A percentile compares a stretch with the other conserved stretches of the same genome.
Evolutionary conservation across 164 flowering plant species (phyloP).

Genomic region (Chloranthus sessilifolius): DNA sequence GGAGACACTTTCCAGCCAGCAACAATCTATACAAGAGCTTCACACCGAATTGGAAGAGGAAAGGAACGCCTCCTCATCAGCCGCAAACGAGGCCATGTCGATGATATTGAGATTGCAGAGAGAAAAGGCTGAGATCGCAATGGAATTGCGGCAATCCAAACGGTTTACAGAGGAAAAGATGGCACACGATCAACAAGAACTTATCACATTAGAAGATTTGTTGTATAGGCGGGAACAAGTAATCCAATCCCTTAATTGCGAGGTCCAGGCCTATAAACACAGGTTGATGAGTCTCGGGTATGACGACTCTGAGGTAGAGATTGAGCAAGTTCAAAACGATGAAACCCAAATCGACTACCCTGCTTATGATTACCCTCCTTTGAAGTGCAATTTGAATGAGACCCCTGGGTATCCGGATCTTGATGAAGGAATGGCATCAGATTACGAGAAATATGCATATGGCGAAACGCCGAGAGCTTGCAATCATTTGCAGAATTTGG

Average conservation of each 20-base stretch:
- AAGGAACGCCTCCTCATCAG: constrained; percentile 82
- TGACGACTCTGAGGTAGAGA: constrained; percentile 66
- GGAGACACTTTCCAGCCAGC: constrained; percentile 70
- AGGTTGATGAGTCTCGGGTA: constrained; percentile 88
- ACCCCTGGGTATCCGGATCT: constrained; percentile 26
- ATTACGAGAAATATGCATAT: constrained; percentile 65
- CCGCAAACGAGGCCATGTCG: constrained; percentile 96
- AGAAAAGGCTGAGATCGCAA: constrained; percentile 86
- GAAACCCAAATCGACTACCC: constrained; percentile 43
- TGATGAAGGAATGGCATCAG: constrained; percentile 38
- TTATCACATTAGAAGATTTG: constrained; percentile 62
- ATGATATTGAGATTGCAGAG: constrained; percentile 95
- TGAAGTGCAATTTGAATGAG: constrained; percentile 58
- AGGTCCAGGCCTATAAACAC: constrained; percentile 81
- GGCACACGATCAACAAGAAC: constrained; percentile 83
- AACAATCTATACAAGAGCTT: constrained; percentile 62
- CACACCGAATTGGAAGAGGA: constrained; percentile 79
- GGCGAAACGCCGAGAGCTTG: constrained; percentile 55
- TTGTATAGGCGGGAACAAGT: constrained; percentile 79
- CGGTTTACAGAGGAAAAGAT: constrained; percentile 89
- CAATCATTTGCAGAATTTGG: constrained; percentile 42
- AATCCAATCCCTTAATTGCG: constrained; percentile 68
- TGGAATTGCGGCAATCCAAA: constrained; percentile 88
- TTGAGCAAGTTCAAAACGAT: constrained; percentile 28
- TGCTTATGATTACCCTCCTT: constrained; percentile 63